A percentile compares a stretch with the other conserved stretches of the same genome.
Conservation (phyloP, 1,139 yeast genomes). For the Tardiomyces digboiensis region DNA sequence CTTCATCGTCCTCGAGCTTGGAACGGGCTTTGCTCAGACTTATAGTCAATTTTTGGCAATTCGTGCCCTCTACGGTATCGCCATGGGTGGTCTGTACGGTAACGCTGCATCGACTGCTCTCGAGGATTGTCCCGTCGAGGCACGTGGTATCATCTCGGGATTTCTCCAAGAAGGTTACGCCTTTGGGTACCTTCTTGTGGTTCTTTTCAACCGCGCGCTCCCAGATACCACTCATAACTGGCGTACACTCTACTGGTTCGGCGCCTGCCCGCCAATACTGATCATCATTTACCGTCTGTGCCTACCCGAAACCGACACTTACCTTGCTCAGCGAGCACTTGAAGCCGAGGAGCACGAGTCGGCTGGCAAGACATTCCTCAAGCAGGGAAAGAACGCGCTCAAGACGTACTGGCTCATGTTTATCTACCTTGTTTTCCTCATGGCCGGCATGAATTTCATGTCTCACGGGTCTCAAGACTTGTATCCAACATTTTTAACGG, state of each 20-base stretch:
- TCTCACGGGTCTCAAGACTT: conserved; percentile 71
- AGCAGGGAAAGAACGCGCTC: conserved; percentile 20
- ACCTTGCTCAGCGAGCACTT: conserved; percentile 25
- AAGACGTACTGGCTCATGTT: conserved; percentile 31
- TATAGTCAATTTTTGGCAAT: conserved; percentile 59
- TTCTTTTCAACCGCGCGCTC: conserved; percentile 52
- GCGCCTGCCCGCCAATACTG: conserved; percentile 58
- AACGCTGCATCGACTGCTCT: conserved; percentile 58
- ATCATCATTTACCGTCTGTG: conserved; percentile 44
- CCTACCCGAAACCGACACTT: conserved; percentile 56
- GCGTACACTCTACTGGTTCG: conserved; percentile 77
- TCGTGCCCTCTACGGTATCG: conserved; percentile 58
- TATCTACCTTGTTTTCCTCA: conserved; percentile 42
- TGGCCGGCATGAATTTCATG: conserved; percentile 60
- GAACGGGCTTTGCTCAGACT: conserved; percentile 61
- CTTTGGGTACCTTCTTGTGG: conserved; percentile 56
- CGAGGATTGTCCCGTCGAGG: conserved; percentile 56
- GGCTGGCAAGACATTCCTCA: conserved; percentile 15
- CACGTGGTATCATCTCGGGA: conserved; percentile 58
- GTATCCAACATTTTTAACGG: conserved; percentile 53
- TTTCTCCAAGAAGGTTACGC: conserved; percentile 67
- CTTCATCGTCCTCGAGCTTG: conserved; percentile 54
- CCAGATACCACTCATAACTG: conserved; percentile 46
- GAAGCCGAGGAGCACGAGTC: conserved; percentile 14
- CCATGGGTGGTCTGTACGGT: conserved; percentile 68